These are phyloP conservation scores for Hymenoscyphus infarciens DNA, from an alignment of 2,329 filamentous ascomycete genomes.

Conservation along the genomic window DNA sequence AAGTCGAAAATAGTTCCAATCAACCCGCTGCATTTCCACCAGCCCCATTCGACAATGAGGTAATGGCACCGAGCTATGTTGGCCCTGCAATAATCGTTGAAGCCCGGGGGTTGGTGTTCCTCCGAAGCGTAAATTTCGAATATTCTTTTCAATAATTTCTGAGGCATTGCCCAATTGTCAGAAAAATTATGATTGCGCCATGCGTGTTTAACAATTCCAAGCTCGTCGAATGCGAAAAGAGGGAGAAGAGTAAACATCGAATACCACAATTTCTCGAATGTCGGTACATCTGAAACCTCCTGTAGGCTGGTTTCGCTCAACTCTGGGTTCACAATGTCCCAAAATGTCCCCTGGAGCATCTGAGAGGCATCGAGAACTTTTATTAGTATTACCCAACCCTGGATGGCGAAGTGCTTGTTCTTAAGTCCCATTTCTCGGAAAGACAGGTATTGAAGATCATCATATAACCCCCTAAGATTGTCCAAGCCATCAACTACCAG, in stretches of 20 bases:
- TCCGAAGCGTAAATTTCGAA: slow-evolving; percentile 58
- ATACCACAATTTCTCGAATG: slow-evolving; percentile 56
- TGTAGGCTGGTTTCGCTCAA: slow-evolving; percentile 39
- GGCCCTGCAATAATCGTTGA: slow-evolving; percentile 62
- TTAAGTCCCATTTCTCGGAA: slow-evolving; percentile 51
- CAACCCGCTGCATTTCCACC: slow-evolving; percentile 52
- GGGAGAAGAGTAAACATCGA: slow-evolving; percentile 59
- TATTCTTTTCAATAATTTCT: slow-evolving; percentile 53
- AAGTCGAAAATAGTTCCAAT: slow-evolving; percentile 64
- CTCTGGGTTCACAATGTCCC: slow-evolving; percentile 51
- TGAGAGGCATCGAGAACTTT: slow-evolving; percentile 48
- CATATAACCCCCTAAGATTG: slow-evolving; percentile 45
- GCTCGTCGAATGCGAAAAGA: slow-evolving; percentile 55
- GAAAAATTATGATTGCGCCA: slow-evolving; percentile 38
- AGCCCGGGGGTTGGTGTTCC: slow-evolving; percentile 52
- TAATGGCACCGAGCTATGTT: slow-evolving; percentile 59
- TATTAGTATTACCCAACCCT: slow-evolving; percentile 59
- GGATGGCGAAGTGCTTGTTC: slow-evolving; percentile 42
- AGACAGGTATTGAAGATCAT: slow-evolving; percentile 43
- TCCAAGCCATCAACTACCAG: slow-evolving; percentile 44
- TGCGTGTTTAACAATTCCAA: slow-evolving; percentile 46
- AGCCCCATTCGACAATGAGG: slow-evolving; percentile 63
- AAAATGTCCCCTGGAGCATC: slow-evolving; percentile 55
- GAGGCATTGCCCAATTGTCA: slow-evolving; percentile 60
- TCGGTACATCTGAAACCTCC: slow-evolving; percentile 41